Conservation (phyloP, 192 early-diverging fungal species). For the Coemansia sp. region DNA sequence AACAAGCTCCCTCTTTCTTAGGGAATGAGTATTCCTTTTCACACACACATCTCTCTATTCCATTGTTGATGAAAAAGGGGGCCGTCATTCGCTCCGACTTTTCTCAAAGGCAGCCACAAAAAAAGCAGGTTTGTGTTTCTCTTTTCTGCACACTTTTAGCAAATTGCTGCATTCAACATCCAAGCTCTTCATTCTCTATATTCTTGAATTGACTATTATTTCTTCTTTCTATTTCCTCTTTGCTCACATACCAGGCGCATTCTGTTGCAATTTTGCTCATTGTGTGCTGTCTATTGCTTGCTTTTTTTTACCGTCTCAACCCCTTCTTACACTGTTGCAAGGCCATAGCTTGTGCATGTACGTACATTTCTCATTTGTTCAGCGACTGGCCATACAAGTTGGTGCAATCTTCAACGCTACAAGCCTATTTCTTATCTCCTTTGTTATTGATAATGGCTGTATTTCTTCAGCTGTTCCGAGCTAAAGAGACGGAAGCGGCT, state of each 20-base stretch:
- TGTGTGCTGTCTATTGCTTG: background rate
- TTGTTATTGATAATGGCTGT: too few relatives aligned
- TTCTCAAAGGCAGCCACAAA: background rate
- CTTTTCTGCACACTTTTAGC: background rate
- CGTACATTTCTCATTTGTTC: background rate
- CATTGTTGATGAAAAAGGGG: too few relatives aligned
- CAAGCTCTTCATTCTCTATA: background rate
- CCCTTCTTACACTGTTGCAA: background rate
- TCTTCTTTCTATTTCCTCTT: background rate
- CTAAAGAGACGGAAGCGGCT: background rate
- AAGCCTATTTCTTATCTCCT: too few relatives aligned
- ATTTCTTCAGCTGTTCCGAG: too few relatives aligned
- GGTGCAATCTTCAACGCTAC: too few relatives aligned
- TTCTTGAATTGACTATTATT: background rate
- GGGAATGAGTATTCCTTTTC: too few relatives aligned
- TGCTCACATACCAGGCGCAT: background rate
- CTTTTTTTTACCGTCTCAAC: background rate
- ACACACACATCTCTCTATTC: too few relatives aligned
- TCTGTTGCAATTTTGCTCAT: background rate
- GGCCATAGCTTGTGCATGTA: background rate
- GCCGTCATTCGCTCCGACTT: too few relatives aligned
- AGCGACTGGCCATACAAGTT: too few relatives aligned
- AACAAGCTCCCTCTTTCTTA: too few relatives aligned
- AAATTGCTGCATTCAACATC: background rate
- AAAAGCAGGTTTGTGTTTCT: conserved; percentile 1